Evolutionary conservation across 1,284 basidiomycete species (phyloP).

Genomic region (Papiliotrema fonsecae): DNA sequence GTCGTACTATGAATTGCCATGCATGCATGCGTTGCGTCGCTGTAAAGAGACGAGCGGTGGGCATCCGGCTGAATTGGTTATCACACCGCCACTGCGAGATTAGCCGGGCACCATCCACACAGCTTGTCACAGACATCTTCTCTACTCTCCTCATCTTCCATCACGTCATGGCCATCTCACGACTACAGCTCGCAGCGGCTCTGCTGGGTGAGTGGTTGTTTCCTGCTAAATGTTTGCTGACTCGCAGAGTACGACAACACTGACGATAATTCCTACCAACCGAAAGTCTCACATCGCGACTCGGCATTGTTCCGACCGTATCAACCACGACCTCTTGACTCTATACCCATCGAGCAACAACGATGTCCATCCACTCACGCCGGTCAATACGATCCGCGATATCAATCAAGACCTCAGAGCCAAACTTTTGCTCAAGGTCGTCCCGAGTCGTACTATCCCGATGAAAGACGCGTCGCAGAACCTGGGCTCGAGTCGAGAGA

Average conservation of each 20-base stretch:
- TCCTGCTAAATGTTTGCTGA: background rate
- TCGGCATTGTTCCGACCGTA: constrained; percentile 39
- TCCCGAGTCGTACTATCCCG: too few relatives aligned
- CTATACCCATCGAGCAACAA: background rate
- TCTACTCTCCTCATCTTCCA: background rate
- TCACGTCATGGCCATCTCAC: constrained; percentile 18
- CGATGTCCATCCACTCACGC: background rate
- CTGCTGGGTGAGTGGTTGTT: constrained; percentile 6
- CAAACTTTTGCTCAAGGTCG: too few relatives aligned
- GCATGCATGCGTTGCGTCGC: too few relatives aligned
- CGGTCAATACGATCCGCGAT: background rate
- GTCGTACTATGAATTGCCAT: too few relatives aligned
- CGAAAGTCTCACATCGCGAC: constrained; percentile 22
- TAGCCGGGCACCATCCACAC: too few relatives aligned
- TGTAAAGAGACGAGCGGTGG: too few relatives aligned
- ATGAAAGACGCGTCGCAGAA: too few relatives aligned
- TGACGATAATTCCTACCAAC: constrained; percentile 13
- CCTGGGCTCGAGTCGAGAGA: too few relatives aligned
- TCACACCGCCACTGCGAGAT: too few relatives aligned
- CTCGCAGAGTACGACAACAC: constrained; percentile 45
- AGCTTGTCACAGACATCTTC: background rate
- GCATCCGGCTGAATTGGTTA: too few relatives aligned
- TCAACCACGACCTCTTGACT: constrained; percentile 11
- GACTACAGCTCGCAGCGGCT: constrained; percentile 30
- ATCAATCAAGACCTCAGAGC: background rate